phyloP scores from a whole-genome alignment of 2,329 filamentous ascomycete species.

The Botrytis galanthina region DNA sequence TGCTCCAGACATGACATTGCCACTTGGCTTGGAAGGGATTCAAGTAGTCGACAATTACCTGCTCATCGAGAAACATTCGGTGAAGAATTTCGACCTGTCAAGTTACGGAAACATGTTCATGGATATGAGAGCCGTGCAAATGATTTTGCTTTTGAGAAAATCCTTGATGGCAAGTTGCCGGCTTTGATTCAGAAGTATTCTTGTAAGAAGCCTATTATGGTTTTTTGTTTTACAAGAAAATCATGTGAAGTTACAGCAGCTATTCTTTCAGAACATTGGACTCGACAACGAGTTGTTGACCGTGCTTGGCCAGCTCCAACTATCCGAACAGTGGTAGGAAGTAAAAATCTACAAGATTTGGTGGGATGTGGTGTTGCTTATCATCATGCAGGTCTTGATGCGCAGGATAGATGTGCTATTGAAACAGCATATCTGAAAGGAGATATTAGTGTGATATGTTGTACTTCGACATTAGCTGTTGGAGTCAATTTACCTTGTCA shows the following conservation, averaged over 20 bases:
- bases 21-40: constrained; percentile 70
- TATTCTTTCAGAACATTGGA: constrained; percentile 65
- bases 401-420: constrained; percentile 60
- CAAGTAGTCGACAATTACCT: constrained; percentile 57
- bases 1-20: constrained; percentile 62
- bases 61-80: constrained; percentile 69
- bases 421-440: constrained; percentile 68
- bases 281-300: constrained; percentile 47
- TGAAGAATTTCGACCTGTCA: constrained; percentile 77
- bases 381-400: constrained; percentile 74
- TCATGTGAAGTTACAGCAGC: constrained; percentile 68
- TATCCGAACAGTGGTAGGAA: constrained; percentile 50
- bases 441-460: constrained; percentile 78
- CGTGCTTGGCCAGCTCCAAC: constrained; percentile 63
- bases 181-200: constrained; percentile 66
- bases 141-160: constrained; percentile 74
- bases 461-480: constrained; percentile 80
- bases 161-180: constrained; percentile 63
- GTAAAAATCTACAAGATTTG: constrained; percentile 56
- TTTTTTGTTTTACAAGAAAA: constrained; percentile 78
- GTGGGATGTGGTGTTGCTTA: constrained; percentile 65
- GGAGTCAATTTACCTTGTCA: constrained; percentile 83
- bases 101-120: constrained; percentile 72
- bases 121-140: constrained; percentile 64
- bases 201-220: constrained; percentile 71